A percentile compares a stretch with the other conserved stretches of the same genome.
These are phyloP conservation scores for Carnegiea gigantea DNA, from an alignment of 179 eudicot genomes.

Conservation along the genomic window DNA sequence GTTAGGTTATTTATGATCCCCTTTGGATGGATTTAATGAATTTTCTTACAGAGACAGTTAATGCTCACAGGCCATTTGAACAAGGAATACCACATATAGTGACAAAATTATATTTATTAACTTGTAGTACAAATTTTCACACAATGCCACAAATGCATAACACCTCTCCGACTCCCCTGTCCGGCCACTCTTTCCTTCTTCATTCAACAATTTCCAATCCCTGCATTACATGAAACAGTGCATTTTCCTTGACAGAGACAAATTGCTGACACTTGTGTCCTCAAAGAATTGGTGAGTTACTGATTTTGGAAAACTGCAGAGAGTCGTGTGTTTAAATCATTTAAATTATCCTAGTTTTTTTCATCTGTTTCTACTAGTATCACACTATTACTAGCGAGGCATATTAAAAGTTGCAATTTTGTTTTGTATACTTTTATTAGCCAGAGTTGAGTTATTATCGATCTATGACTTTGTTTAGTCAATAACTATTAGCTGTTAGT, in stretches of 20 bases:
- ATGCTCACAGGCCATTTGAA: conserved; percentile 18
- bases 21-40: conserved; percentile 22
- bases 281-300: not conserved
- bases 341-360: too few species aligned
- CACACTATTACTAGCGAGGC: not conserved
- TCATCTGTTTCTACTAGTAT: too few species aligned
- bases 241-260: conserved; percentile 1
- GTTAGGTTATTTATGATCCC: conserved; percentile 13
- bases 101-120: conserved; percentile 27
- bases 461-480: too few species aligned
- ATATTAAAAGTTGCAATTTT: too few species aligned
- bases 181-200: conserved; percentile 6
- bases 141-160: conserved; percentile 15
- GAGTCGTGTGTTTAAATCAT: not conserved
- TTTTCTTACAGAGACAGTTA: conserved; percentile 26
- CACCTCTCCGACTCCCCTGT: not conserved
- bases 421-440: too few species aligned
- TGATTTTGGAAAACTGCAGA: not conserved
- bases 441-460: too few species aligned
- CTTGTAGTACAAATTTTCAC: conserved; percentile 20
- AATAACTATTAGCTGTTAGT: too few species aligned
- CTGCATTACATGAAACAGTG: not conserved
- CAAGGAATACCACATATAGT: conserved; percentile 32
- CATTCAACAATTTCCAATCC: not conserved
- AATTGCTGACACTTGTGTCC: not conserved